phyloP scores from a whole-genome alignment of 2,329 filamentous ascomycete species.

The Diaporthe caulivora region DNA sequence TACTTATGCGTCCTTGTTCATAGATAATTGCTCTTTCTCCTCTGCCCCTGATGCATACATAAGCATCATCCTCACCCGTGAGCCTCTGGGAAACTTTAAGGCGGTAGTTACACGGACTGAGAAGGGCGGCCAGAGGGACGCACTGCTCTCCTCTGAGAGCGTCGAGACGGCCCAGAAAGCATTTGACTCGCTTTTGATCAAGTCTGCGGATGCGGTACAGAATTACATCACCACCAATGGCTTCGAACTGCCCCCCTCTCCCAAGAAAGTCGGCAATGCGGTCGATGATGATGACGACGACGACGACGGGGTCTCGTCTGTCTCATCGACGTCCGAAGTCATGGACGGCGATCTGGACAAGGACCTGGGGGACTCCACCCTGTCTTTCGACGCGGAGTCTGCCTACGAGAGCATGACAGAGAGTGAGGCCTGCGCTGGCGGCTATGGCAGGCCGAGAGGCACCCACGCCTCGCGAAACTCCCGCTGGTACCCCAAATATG shows the following conservation, averaged over 20 bases:
- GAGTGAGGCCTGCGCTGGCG: conserved; percentile 15
- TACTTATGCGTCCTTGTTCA: background rate
- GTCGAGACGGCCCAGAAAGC: conserved; percentile 48
- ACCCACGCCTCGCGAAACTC: conserved; percentile 11
- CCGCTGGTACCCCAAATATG: background rate
- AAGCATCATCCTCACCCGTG: conserved; percentile 44
- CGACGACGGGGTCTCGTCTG: conserved; percentile 27
- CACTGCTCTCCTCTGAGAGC: conserved; percentile 48
- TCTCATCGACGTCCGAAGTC: conserved; percentile 16
- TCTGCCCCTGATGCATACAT: conserved; percentile 39
- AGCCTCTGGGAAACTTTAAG: conserved; percentile 44
- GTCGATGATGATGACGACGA: conserved; percentile 38
- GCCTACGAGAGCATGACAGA: conserved; percentile 38
- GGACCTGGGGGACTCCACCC: conserved; percentile 25
- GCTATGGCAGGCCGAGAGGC: conserved; percentile 12
- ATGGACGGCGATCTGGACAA: conserved; percentile 27
- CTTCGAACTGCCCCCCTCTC: conserved; percentile 43
- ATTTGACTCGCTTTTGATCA: conserved; percentile 52
- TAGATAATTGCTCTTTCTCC: conserved; percentile 49
- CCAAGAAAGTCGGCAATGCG: conserved; percentile 33
- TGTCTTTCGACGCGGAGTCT: conserved; percentile 37
- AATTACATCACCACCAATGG: conserved; percentile 50
- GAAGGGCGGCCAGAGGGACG: conserved; percentile 44
- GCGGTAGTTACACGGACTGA: conserved; percentile 44
- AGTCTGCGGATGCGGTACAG: conserved; percentile 54